These are phyloP conservation scores for Irpex rosettiformis DNA, from an alignment of 1,284 basidiomycete species.

Conservation along the genomic window DNA sequence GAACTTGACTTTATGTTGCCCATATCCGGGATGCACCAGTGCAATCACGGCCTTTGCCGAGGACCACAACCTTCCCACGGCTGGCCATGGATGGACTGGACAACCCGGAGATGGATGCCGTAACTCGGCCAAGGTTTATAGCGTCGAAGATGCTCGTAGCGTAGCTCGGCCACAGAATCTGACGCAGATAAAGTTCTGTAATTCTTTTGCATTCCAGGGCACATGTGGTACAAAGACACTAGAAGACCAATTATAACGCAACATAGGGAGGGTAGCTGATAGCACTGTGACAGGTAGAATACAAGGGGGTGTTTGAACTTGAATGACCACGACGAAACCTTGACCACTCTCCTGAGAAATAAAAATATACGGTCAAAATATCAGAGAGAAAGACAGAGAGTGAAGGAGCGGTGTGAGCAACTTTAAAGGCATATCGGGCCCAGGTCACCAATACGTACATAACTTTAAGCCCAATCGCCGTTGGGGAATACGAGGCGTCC, in stretches of 20 bases:
- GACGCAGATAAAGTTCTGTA: neutral
- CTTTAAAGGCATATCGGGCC: neutral
- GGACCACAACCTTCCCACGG: neutral
- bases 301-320: neutral
- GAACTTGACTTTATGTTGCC: neutral
- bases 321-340: neutral
- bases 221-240: conserved; percentile 3
- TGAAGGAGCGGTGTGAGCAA: neutral
- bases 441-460: neutral
- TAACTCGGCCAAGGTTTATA: neutral
- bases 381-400: neutral
- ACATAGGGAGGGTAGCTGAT: neutral
- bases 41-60: conserved; percentile 13
- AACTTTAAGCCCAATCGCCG: neutral
- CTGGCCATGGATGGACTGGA: no score
- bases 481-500: neutral
- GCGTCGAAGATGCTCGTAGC: neutral
- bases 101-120: neutral
- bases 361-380: neutral
- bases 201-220: neutral
- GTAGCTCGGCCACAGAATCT: neutral
- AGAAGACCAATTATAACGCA: conserved; percentile 8
- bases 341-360: neutral
- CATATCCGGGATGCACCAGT: neutral
- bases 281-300: conserved; percentile 8